Base-by-base conservation (phyloP, 140 eudicot species). In the Senecio squalidus region DNA sequence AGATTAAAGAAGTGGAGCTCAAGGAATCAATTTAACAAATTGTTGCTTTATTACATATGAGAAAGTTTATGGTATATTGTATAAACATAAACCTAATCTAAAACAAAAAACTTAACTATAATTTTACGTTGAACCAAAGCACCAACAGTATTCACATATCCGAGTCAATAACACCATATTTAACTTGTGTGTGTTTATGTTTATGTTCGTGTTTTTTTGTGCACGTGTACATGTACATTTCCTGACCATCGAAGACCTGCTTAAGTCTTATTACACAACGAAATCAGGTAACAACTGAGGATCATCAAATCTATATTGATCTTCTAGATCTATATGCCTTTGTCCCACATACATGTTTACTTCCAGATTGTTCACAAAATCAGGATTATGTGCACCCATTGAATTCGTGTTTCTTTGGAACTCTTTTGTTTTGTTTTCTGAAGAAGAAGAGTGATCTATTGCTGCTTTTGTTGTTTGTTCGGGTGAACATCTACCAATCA, bases 211-310 rank as follows among this genome's bases (percentile, higher is more conserved):
- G 47, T 68, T 33, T 25, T n/a, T n/a, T n/a, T n/a, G n/a, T n/a
- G n/a, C n/a, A n/a, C n/a, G 20, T 68, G 31, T 49, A 22, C 52
- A 34, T 48, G 67, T 43, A 41, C 34, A 52, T 61, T 29, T 49
- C 23, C 21, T 25, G 28, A 33, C 39, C 52, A 68, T 23, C 6
- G 13, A 46, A 57, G 1, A 15, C 39, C 31, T 52, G 25, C 11
- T 16, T 55, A n/a, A n/a, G n/a, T n/a, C 23, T 40, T 64, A 31
- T 80, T 70, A 72, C 48, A 78, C 76, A 11, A 77, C 82, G 43
- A 85, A 87, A 78, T 84, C 89, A 45, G 72, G 76, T 40, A 80
- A 60, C 58, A 74, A 38, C 26, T 85, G 80, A 17, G 83, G 62
- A 70, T 65, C 69, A 65, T 64, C 80, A 55, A 84, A 84, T 71